Conservation (phyloP, 306 rosid species). For the Dryas alaskensis region DNA sequence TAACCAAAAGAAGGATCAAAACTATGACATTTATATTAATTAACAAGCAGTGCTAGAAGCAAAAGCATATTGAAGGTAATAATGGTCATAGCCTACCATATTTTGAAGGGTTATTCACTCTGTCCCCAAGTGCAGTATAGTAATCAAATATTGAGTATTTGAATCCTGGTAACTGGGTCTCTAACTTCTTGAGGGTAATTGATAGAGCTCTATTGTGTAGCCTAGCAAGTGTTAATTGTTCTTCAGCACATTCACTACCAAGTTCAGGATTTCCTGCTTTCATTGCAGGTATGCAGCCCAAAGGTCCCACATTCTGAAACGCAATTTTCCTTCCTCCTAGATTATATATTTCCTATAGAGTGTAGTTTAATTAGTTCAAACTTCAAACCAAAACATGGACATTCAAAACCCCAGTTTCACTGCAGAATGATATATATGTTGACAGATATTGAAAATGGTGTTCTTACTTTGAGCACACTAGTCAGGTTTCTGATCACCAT, state of each 20-base stretch:
- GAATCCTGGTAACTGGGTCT: constrained; percentile 41
- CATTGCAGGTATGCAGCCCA: constrained; percentile 33
- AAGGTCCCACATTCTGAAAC: constrained; percentile 21
- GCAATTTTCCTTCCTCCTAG: constrained; percentile 8
- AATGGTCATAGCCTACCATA: constrained; percentile 37
- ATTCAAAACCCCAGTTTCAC: no score
- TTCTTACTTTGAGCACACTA: constrained; percentile 6
- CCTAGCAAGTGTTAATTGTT: constrained; percentile 18
- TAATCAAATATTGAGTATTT: constrained; percentile 37
- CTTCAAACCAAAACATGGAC: no score
- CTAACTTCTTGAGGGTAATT: constrained; percentile 28
- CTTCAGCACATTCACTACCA: constrained; percentile 29
- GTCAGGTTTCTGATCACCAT: constrained; percentile 12
- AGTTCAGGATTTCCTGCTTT: constrained; percentile 9
- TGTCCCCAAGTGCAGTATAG: constrained; percentile 7
- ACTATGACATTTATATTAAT: not conserved
- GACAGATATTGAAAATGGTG: no score
- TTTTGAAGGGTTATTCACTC: constrained; percentile 40
- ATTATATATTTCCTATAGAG: not conserved
- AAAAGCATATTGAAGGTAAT: not conserved
- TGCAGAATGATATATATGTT: not conserved
- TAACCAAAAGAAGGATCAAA: not conserved
- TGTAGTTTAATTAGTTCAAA: not conserved
- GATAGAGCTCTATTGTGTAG: constrained; percentile 39
- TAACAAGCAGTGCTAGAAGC: not conserved